These are phyloP conservation scores for Globisporangium cederbergense DNA, from an alignment of 352 stramenopile genomes.

Conservation along the genomic window DNA sequence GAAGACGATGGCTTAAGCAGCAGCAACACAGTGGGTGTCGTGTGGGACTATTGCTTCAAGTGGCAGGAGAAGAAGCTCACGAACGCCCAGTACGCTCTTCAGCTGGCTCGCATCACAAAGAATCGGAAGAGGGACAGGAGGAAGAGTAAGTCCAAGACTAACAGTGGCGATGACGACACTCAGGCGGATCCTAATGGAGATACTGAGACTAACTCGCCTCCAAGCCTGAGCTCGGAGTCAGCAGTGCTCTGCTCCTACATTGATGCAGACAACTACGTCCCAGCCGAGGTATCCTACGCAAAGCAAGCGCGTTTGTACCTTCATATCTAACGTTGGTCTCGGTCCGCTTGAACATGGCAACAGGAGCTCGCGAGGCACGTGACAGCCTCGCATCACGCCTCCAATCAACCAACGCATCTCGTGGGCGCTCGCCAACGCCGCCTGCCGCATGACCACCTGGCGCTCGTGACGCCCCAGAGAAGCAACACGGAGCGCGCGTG, in stretches of 20 bases:
- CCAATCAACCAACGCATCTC: slow-evolving; percentile 8
- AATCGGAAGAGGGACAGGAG: background rate
- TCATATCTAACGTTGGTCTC: too few relatives aligned
- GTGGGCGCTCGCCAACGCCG: slow-evolving; percentile 17
- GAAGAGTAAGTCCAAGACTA: slow-evolving; percentile 16
- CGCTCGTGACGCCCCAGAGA: slow-evolving; percentile 22
- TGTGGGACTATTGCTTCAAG: slow-evolving; percentile 43
- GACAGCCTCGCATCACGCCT: background rate
- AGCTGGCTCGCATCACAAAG: background rate
- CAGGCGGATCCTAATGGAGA: slow-evolving; percentile 11
- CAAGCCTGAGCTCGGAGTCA: background rate
- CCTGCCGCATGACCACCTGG: slow-evolving; percentile 17
- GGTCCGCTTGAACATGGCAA: background rate
- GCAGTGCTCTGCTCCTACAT: slow-evolving; percentile 30
- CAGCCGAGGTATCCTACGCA: slow-evolving; percentile 20
- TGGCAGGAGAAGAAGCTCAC: slow-evolving; percentile 54
- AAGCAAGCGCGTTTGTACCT: background rate
- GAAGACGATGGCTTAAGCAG: background rate
- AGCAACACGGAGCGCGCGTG: slow-evolving; percentile 28
- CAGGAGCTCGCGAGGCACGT: slow-evolving; percentile 9
- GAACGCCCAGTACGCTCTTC: slow-evolving; percentile 6
- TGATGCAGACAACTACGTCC: slow-evolving; percentile 50
- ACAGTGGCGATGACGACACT: slow-evolving; percentile 11
- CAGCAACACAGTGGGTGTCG: slow-evolving; percentile 25
- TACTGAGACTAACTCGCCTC: slow-evolving; percentile 6